Percentiles rank a stretch among this genome's conserved stretches.
Conservation (phyloP, 805 yeast genomes). For the Candida boidinii region DNA sequence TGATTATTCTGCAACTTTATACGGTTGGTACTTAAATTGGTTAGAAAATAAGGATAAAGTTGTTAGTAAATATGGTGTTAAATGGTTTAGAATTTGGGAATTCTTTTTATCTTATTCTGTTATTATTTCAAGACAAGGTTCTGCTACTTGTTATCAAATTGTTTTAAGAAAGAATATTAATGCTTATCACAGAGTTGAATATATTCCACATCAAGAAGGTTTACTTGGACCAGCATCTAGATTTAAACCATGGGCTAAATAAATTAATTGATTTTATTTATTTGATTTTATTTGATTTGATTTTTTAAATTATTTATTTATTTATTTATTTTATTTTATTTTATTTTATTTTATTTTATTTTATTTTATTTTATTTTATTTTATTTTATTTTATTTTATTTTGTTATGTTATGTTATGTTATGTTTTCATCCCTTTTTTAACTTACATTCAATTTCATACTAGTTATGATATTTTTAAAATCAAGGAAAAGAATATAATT, state of each 20-base stretch:
- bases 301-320: too few relatives aligned
- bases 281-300: neutral
- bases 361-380: too few relatives aligned
- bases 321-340: too few relatives aligned
- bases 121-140: constrained; percentile 85
- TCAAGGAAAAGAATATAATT: too few relatives aligned
- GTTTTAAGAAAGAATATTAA: constrained; percentile 85
- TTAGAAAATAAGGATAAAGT: constrained; percentile 70
- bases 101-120: constrained; percentile 77
- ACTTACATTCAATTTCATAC: too few relatives aligned
- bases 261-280: constrained; percentile 1
- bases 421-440: too few relatives aligned
- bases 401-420: too few relatives aligned
- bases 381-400: too few relatives aligned
- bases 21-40: constrained; percentile 97
- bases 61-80: constrained; percentile 71
- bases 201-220: constrained; percentile 72
- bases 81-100: constrained; percentile 94
- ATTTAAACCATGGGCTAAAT: constrained; percentile 52
- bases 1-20: constrained; percentile 82
- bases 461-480: too few relatives aligned
- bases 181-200: constrained; percentile 74
- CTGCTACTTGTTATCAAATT: constrained; percentile 88
- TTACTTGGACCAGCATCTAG: constrained; percentile 48
- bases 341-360: too few relatives aligned